Base-by-base conservation (phyloP, 2,329 filamentous ascomycete genomes). In the Ceratocystis papillata region DNA sequence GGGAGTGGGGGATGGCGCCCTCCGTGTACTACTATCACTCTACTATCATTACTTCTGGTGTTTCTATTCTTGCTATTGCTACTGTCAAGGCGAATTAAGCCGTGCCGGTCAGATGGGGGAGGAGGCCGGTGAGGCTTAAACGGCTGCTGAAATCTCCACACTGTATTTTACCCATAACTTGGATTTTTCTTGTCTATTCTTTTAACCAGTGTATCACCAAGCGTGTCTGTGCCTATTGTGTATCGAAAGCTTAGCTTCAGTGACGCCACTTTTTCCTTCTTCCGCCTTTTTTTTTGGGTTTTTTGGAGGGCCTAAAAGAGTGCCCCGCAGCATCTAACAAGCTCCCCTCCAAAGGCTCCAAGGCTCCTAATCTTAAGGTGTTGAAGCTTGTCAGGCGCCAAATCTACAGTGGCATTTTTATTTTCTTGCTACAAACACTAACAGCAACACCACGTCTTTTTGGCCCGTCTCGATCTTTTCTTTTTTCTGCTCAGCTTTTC, bases 91-190 rank as follows among this genome's bases (percentile, higher is more conserved):
- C 28, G 25, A 59, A 30, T n/a, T 8, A 30, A 37, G 55, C 55
- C n/a, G 30, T 61, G 41, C 25, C 15, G 57, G 15, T 17, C 25
- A 25, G 20, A 28, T 28, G 20, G 55, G 57, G 8, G 59, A 48
- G 17, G 65, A 64, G 8, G 41, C 63, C 60, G 53, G 48, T 48
- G 50, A 65, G 62, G 37, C 45, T 20, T 44, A n/a, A 17, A 45
- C 55, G 46, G 66, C 60, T 67, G 25, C 44, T 63, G 66, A 65
- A 66, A 68, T 67, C 64, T 67, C 62, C 64, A 59, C 64, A 59
- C 64, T 68, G 67, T 68, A 65, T 65, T 67, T 44, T 67, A 67
- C 57, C 28, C 15, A 65, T 65, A 65, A 55, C 63, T 53, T 10
- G 44, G 6, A 25, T n/a, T 5, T 64, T 28, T 44, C 28, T 62